Percentiles rank a stretch among this genome's conserved stretches.
These are phyloP conservation scores for Penicillium oxalicum DNA, from an alignment of 2,329 filamentous ascomycete species.

Conservation along the genomic window DNA sequence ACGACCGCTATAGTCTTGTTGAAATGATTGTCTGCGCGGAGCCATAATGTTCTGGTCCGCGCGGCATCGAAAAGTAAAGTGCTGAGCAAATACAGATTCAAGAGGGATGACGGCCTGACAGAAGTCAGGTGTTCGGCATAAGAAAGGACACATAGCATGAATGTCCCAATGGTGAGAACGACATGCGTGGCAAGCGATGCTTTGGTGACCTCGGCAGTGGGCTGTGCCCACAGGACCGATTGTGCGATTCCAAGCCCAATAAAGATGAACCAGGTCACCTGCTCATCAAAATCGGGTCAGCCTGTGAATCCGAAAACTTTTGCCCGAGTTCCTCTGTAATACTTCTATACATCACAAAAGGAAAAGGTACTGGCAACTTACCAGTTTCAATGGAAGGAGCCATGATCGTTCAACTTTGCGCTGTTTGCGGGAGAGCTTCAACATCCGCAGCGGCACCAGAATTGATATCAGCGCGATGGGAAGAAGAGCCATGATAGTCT, in stretches of 20 bases:
- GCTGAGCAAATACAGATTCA: slow-evolving; percentile 44
- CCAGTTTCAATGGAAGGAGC: slow-evolving; percentile 30
- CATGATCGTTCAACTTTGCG: slow-evolving; percentile 32
- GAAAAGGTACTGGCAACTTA: slow-evolving; percentile 19
- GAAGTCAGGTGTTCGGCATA: slow-evolving; percentile 45
- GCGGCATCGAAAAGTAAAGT: slow-evolving; percentile 44
- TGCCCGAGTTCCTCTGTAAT: too few relatives aligned
- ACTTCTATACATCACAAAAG: too few relatives aligned
- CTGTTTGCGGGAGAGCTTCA: slow-evolving; percentile 30
- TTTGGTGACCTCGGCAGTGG: slow-evolving; percentile 26
- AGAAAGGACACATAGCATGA: slow-evolving; percentile 38
- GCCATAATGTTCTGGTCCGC: slow-evolving; percentile 42
- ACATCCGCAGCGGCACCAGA: slow-evolving; percentile 30
- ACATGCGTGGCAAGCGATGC: slow-evolving; percentile 33
- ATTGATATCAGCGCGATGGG: slow-evolving; percentile 34
- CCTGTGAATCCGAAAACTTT: too few relatives aligned
- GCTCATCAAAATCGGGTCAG: slow-evolving; percentile 3
- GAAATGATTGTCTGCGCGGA: slow-evolving; percentile 25
- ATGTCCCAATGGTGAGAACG: slow-evolving; percentile 23
- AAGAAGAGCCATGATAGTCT: slow-evolving; percentile 35
- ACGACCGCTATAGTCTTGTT: slow-evolving; percentile 38
- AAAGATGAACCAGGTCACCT: slow-evolving; percentile 30
- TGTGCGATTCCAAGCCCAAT: slow-evolving; percentile 34
- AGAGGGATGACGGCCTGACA: slow-evolving; percentile 43
- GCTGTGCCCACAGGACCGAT: slow-evolving; percentile 33